These are phyloP conservation scores for Cladosporium sp. DNA, from an alignment of 2,329 filamentous ascomycete genomes.

Conservation along the genomic window DNA sequence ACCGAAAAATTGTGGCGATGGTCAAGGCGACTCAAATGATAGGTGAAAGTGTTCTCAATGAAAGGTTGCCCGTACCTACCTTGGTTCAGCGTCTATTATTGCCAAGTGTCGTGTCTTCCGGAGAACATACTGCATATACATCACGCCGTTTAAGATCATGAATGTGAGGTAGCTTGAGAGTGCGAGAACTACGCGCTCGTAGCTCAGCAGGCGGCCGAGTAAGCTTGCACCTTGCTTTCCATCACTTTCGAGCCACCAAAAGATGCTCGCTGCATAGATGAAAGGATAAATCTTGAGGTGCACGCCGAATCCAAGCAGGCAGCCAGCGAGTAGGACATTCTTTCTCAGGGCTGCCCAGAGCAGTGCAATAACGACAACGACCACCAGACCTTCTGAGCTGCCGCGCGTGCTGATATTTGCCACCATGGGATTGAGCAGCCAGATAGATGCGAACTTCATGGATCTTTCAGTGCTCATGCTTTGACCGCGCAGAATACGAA, in stretches of 20 bases:
- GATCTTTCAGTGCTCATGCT: conserved; percentile 53
- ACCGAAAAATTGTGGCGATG: conserved; percentile 98
- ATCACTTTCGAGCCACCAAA: conserved; percentile 75
- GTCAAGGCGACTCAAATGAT: conserved; percentile 90
- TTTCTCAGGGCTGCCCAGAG: conserved; percentile 76
- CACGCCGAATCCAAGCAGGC: conserved; percentile 77
- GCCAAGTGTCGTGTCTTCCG: not conserved
- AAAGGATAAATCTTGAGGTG: conserved; percentile 99
- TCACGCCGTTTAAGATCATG: conserved; percentile 67
- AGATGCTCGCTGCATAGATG: conserved; percentile 80
- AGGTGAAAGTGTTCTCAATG: conserved; percentile 84
- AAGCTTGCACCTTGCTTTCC: not conserved
- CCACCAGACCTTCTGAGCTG: conserved; percentile 87
- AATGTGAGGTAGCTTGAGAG: conserved; percentile 72
- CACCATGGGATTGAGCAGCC: conserved; percentile 97
- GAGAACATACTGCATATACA: conserved; percentile 69
- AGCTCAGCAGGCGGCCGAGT: conserved; percentile 7
- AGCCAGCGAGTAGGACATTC: conserved; percentile 65
- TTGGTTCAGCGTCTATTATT: conserved; percentile 14
- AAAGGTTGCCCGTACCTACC: conserved; percentile 75
- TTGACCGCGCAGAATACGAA: conserved; percentile 54
- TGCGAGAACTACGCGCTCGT: conserved; percentile 56
- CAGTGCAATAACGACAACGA: conserved; percentile 77
- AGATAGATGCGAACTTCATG: conserved; percentile 77
- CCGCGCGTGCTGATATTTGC: conserved; percentile 94